These are phyloP conservation scores for Posidonia oceanica DNA, from an alignment of 116 monocot genomes.

Conservation along the genomic window DNA sequence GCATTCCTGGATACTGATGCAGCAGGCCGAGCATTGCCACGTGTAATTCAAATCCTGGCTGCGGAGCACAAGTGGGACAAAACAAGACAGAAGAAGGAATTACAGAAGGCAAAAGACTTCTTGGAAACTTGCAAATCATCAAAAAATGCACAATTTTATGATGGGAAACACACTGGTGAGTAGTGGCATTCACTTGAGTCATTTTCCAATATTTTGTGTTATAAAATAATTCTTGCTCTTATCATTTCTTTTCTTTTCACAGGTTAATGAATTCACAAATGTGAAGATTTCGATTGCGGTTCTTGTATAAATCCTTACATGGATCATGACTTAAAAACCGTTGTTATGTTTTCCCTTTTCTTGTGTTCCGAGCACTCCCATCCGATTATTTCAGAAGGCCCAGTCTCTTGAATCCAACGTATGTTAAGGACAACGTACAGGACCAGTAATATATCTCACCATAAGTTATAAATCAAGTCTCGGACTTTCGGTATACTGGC, in stretches of 20 bases:
- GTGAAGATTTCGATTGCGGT: neutral
- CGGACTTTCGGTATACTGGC: too few relatives aligned
- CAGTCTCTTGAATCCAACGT: too few relatives aligned
- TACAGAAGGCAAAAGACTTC: conserved; percentile 61
- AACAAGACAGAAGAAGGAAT: conserved; percentile 66
- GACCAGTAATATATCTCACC: too few relatives aligned
- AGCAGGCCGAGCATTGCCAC: conserved; percentile 70
- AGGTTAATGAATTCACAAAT: conserved; percentile 2
- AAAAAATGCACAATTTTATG: conserved; percentile 75
- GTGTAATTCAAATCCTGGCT: conserved; percentile 70
- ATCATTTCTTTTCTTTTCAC: neutral
- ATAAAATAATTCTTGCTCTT: too few relatives aligned
- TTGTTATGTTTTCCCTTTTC: too few relatives aligned
- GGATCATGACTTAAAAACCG: neutral
- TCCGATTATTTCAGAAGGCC: too few relatives aligned
- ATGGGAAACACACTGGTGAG: conserved; percentile 8
- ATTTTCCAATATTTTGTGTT: neutral
- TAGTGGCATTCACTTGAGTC: neutral
- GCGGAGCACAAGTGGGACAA: conserved; percentile 82
- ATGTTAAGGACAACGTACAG: too few relatives aligned
- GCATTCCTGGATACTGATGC: conserved; percentile 96
- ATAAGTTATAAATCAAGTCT: too few relatives aligned
- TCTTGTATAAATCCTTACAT: neutral
- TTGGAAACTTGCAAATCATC: conserved; percentile 93
- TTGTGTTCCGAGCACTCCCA: too few relatives aligned